Conservation (phyloP, 768 basidiomycete species). For the Phlebiopsis flavidoalba region DNA sequence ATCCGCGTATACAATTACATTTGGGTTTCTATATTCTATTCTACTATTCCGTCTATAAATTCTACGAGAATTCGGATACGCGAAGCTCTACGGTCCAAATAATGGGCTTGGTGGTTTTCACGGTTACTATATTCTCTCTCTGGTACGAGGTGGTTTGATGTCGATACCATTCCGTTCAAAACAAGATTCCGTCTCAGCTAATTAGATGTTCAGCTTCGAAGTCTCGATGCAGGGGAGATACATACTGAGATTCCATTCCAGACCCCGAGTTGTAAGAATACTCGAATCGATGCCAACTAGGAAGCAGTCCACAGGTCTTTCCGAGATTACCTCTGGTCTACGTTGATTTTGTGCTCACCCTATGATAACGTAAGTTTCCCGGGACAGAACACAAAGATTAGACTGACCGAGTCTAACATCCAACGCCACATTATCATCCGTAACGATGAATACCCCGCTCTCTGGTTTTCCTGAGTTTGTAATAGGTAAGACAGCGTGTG, state of each 20-base stretch:
- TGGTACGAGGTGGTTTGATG: conserved; percentile 86
- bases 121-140: conserved; percentile 56
- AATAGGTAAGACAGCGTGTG: conserved; percentile 82
- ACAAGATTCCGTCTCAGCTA: conserved; percentile 62
- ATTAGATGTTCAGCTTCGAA: neutral
- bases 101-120: conserved; percentile 78
- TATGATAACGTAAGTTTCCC: conserved; percentile 23
- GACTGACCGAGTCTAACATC: conserved; percentile 68
- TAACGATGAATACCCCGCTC: conserved; percentile 67
- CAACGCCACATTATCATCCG: conserved; percentile 92
- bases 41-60: neutral
- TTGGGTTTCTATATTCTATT: neutral
- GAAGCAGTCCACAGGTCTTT: conserved; percentile 91
- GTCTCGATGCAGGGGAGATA: conserved; percentile 6
- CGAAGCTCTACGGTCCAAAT: conserved; percentile 84
- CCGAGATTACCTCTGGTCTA: conserved; percentile 76
- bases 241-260: conserved; percentile 87
- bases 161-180: conserved; percentile 86
- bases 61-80: neutral
- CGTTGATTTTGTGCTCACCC: conserved; percentile 78
- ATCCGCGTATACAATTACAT: neutral
- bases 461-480: conserved; percentile 66
- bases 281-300: conserved; percentile 80
- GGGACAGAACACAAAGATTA: neutral
- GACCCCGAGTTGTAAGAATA: conserved; percentile 72